phyloP scores from a whole-genome alignment of 768 basidiomycete species.

The Xerocomus potaroensis region DNA sequence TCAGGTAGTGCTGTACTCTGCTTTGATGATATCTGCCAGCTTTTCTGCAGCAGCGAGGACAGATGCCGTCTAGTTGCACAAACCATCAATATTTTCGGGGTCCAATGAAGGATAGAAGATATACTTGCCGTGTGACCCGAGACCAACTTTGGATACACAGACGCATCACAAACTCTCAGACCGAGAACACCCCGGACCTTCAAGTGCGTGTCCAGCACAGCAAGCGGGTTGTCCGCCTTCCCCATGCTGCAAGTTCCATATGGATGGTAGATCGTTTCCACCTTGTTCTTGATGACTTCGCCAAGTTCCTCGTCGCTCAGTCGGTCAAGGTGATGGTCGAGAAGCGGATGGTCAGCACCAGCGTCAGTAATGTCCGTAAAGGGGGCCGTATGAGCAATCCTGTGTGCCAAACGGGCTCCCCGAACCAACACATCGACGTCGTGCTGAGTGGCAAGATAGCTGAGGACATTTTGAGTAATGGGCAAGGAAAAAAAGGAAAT shows the following conservation, averaged over 20 bases:
- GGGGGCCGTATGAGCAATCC: slow-evolving; percentile 37
- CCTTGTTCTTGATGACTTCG: slow-evolving; percentile 29
- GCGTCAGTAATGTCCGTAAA: slow-evolving; percentile 35
- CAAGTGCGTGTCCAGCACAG: slow-evolving; percentile 42
- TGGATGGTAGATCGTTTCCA: slow-evolving; percentile 44
- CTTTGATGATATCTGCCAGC: slow-evolving; percentile 32
- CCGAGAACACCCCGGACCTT: slow-evolving; percentile 40
- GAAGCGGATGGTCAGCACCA: slow-evolving; percentile 21
- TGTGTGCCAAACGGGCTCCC: slow-evolving; percentile 36
- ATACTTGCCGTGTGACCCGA: slow-evolving; percentile 43
- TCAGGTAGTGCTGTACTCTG: slow-evolving; percentile 11
- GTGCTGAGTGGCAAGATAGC: slow-evolving; percentile 40
- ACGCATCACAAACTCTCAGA: slow-evolving; percentile 46
- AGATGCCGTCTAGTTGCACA: slow-evolving; percentile 20
- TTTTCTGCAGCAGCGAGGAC: slow-evolving; percentile 34
- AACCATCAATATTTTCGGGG: not conserved
- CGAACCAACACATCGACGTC: slow-evolving; percentile 39
- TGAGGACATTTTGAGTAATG: slow-evolving; percentile 13
- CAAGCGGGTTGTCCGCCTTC: slow-evolving; percentile 35
- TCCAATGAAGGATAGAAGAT: not conserved
- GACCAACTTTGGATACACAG: slow-evolving; percentile 40
- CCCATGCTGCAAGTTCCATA: slow-evolving; percentile 36
- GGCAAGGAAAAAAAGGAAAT: not conserved
- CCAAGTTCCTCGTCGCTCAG: slow-evolving; percentile 34
- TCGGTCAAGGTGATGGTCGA: slow-evolving; percentile 37